Percentiles rank a stretch among this genome's conserved stretches.
phyloP scores from a whole-genome alignment of 2,329 filamentous ascomycete species.

The Fusarium chaquense region DNA sequence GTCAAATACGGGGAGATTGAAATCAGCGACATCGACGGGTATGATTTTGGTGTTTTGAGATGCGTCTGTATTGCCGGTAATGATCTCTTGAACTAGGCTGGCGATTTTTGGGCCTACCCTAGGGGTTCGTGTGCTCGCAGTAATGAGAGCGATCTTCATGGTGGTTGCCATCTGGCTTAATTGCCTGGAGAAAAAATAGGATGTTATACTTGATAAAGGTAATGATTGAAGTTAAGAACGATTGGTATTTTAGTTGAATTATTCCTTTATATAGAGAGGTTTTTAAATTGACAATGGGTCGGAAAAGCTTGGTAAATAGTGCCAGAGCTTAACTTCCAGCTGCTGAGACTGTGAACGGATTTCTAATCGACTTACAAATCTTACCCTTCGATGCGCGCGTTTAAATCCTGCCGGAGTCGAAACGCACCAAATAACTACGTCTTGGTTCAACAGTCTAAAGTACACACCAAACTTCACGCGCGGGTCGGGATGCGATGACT shows the following conservation, averaged over 20 bases:
- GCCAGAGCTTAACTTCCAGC: not conserved
- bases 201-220: not conserved
- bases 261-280: too few relatives aligned
- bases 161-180: not conserved
- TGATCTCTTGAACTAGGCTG: conserved; percentile 15
- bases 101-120: conserved; percentile 23
- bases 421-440: not conserved
- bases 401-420: rapidly evolving
- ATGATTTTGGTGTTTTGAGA: conserved; percentile 8
- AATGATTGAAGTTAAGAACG: not conserved
- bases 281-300: not conserved
- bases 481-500: conserved; percentile 1
- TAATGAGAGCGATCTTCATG: conserved; percentile 33
- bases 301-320: not conserved
- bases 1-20: conserved; percentile 58
- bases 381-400: not conserved
- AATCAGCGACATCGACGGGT: conserved; percentile 28
- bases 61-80: conserved; percentile 5
- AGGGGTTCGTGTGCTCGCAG: conserved; percentile 20
- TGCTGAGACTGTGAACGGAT: not conserved
- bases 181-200: not conserved
- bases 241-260: too few relatives aligned
- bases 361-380: not conserved
- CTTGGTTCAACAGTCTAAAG: not conserved
- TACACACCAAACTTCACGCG: not conserved